Evolutionary conservation across 192 early-diverging fungal genomes (phyloP).

Genomic region (Coemansia sp.): DNA sequence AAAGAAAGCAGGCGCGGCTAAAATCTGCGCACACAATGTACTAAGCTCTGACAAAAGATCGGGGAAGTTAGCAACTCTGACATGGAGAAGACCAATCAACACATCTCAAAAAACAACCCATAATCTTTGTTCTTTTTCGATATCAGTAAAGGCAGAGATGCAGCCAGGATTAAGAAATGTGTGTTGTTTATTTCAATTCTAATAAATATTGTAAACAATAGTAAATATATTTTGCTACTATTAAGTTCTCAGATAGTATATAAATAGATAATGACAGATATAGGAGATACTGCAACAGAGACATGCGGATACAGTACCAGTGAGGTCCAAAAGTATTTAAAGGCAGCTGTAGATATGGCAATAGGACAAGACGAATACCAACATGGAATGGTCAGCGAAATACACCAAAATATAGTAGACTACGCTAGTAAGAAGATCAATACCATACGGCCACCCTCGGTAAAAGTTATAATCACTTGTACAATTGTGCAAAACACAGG

Average conservation of each 20-base stretch:
- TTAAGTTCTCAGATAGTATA: not conserved
- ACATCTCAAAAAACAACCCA: not conserved
- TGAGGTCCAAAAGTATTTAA: conserved; percentile 30
- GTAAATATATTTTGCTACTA: too few species aligned
- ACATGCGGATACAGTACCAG: conserved; percentile 10
- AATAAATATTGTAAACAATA: not conserved
- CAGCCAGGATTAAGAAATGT: too few species aligned
- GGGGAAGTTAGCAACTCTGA: too few species aligned
- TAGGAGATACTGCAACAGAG: not conserved
- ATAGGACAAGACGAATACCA: conserved; percentile 33
- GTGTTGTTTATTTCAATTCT: too few species aligned
- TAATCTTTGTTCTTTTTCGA: not conserved
- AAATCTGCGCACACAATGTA: not conserved
- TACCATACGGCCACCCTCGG: conserved; percentile 4
- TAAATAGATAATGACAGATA: not conserved
- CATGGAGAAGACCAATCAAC: too few species aligned
- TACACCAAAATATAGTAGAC: conserved; percentile 44
- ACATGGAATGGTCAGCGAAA: conserved; percentile 18
- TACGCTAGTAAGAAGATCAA: conserved; percentile 44
- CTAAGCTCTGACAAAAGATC: too few species aligned
- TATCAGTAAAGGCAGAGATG: not conserved
- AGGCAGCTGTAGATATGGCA: conserved; percentile 43
- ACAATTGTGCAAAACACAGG: conserved; percentile 44
- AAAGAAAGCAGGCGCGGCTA: conserved; percentile 9
- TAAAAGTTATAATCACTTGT: conserved; percentile 40